Evolutionary conservation across 768 basidiomycete species (phyloP).

Genomic region (Baorangia bicolor): DNA sequence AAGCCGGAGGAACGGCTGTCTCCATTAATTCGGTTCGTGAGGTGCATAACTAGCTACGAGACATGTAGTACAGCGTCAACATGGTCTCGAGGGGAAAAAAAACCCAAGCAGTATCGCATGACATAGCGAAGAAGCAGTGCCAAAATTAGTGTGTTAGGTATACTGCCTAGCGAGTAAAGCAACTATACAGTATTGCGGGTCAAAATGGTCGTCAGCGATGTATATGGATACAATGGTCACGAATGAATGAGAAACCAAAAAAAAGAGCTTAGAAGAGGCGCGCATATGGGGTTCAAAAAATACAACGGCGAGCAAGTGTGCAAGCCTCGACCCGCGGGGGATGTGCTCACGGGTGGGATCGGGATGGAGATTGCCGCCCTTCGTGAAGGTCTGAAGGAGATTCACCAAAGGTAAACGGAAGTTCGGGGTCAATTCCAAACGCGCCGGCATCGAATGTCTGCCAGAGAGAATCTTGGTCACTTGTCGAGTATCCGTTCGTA

Average conservation of each 20-base stretch:
- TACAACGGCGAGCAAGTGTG: constrained; percentile 7
- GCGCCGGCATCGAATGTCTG: constrained; percentile 69
- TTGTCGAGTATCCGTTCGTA: constrained; percentile 40
- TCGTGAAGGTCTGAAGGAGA: constrained; percentile 30
- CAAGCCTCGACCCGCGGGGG: not conserved
- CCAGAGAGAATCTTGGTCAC: constrained; percentile 46
- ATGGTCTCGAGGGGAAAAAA: not conserved
- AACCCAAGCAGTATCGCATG: constrained; percentile 1
- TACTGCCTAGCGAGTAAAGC: constrained; percentile 26
- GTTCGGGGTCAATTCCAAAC: constrained; percentile 75
- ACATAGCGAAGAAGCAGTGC: constrained; percentile 6
- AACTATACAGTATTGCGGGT: constrained; percentile 26
- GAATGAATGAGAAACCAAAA: constrained; percentile 5
- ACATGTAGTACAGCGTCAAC: constrained; percentile 10
- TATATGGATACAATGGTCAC: constrained; percentile 34
- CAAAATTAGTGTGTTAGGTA: constrained; percentile 28
- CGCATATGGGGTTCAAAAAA: constrained; percentile 17
- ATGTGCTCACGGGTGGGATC: constrained; percentile 18
- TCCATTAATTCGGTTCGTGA: constrained; percentile 10
- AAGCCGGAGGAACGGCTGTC: not conserved
- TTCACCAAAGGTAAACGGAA: constrained; percentile 61
- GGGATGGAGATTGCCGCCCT: constrained; percentile 29
- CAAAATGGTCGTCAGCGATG: constrained; percentile 17
- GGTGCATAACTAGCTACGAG: constrained; percentile 1
- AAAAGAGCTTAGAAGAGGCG: not conserved